These are phyloP conservation scores for Jimgerdemannia lactiflua DNA, from an alignment of 192 early-diverging fungal species.

Conservation along the genomic window DNA sequence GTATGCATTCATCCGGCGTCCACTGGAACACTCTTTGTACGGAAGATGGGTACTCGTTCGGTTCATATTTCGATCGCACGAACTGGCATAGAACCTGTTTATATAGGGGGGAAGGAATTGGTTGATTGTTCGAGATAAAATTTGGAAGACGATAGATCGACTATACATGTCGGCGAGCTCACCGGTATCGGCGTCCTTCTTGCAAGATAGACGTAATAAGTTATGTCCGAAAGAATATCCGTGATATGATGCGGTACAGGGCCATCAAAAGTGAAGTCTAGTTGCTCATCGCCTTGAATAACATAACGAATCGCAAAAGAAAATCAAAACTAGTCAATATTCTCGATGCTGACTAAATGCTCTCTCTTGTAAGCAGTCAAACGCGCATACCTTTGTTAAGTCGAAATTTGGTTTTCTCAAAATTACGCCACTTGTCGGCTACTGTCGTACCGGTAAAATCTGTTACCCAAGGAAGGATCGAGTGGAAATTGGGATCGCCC, in stretches of 20 bases:
- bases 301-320: background rate
- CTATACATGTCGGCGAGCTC: slow-evolving; percentile 4
- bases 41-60: slow-evolving; percentile 64
- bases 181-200: slow-evolving; percentile 59
- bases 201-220: slow-evolving; percentile 67
- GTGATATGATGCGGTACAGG: slow-evolving; percentile 68
- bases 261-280: slow-evolving; percentile 67
- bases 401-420: slow-evolving; percentile 63
- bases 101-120: background rate
- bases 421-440: slow-evolving; percentile 54
- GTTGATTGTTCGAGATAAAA: background rate
- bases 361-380: background rate
- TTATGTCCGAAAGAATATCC: slow-evolving; percentile 65
- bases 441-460: slow-evolving; percentile 54
- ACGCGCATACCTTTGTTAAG: slow-evolving; percentile 49
- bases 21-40: slow-evolving; percentile 61
- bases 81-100: slow-evolving; percentile 57
- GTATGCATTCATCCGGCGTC: slow-evolving; percentile 76
- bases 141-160: background rate
- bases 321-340: no score
- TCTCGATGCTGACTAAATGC: no score
- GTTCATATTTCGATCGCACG: slow-evolving; percentile 65
- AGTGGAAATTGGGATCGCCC: slow-evolving; percentile 66
- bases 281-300: slow-evolving; percentile 55
- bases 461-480: slow-evolving; percentile 68